These are phyloP conservation scores for Arachis monticola DNA, from an alignment of 331 rosid genomes.

Conservation along the genomic window DNA sequence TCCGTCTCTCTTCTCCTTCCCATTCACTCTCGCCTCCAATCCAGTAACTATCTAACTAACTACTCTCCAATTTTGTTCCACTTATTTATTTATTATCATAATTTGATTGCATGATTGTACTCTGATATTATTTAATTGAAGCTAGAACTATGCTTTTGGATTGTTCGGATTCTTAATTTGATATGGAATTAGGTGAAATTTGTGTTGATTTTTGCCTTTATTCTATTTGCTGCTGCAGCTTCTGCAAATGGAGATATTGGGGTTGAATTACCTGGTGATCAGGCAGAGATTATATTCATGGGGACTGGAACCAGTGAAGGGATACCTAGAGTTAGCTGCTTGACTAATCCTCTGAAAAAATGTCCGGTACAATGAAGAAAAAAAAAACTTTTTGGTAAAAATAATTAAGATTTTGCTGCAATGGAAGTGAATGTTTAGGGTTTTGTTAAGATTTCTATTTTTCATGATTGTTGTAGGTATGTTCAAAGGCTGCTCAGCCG, in stretches of 20 bases:
- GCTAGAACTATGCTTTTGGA: neutral
- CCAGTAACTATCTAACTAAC: slow-evolving; percentile 58
- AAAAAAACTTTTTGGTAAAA: slow-evolving; percentile 17
- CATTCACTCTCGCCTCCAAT: slow-evolving; percentile 51
- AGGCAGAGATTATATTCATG: slow-evolving; percentile 69
- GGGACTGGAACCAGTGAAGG: slow-evolving; percentile 99
- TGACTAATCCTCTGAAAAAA: slow-evolving; percentile 73
- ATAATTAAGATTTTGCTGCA: slow-evolving; percentile 20
- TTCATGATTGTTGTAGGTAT: slow-evolving; percentile 55
- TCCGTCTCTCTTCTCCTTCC: slow-evolving; percentile 45
- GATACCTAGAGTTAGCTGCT: slow-evolving; percentile 90
- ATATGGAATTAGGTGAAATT: neutral
- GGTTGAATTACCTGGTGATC: slow-evolving; percentile 40
- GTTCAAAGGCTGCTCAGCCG: slow-evolving; percentile 74
- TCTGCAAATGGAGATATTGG: slow-evolving; percentile 45
- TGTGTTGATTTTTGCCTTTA: slow-evolving; percentile 36
- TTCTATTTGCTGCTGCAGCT: slow-evolving; percentile 38
- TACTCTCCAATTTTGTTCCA: no score
- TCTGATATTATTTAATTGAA: no score
- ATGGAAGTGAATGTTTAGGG: slow-evolving; percentile 15
- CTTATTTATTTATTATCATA: no score
- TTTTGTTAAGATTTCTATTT: slow-evolving; percentile 26
- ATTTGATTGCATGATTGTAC: no score
- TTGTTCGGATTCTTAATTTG: neutral
- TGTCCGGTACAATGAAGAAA: slow-evolving; percentile 59